These are phyloP conservation scores for Austroboletus niveus DNA, from an alignment of 1,284 basidiomycete genomes.

Conservation along the genomic window DNA sequence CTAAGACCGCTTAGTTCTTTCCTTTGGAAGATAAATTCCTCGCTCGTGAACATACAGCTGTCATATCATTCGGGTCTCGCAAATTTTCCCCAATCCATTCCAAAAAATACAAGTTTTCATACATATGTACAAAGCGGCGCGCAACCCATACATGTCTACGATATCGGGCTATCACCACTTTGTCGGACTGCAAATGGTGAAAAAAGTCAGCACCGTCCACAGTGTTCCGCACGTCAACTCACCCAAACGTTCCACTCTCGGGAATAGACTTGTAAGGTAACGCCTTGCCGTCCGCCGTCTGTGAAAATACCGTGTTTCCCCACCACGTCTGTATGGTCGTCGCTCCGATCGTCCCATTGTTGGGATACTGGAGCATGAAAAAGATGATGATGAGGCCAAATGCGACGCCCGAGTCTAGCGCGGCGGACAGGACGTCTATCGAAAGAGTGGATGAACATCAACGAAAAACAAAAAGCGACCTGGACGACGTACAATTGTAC, in stretches of 20 bases:
- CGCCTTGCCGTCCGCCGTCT: conserved; percentile 42
- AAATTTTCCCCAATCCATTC: too few species aligned
- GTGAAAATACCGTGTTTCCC: conserved; percentile 59
- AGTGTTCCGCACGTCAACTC: conserved; percentile 1
- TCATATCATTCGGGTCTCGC: too few species aligned
- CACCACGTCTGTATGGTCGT: conserved; percentile 62
- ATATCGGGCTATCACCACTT: conserved; percentile 9
- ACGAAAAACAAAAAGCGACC: not conserved
- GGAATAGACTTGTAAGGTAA: conserved; percentile 29
- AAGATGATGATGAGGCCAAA: conserved; percentile 56
- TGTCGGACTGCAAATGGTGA: conserved; percentile 9
- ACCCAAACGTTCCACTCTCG: conserved; percentile 41
- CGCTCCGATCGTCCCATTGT: conserved; percentile 56
- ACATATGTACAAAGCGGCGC: too few species aligned
- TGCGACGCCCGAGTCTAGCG: conserved; percentile 54
- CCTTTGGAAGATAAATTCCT: too few species aligned
- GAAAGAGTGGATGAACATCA: not conserved
- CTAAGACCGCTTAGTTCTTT: too few species aligned
- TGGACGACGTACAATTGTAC: conserved; percentile 45
- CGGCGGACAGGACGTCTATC: conserved; percentile 50
- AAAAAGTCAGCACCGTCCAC: not conserved
- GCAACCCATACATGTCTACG: too few species aligned
- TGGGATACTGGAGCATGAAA: conserved; percentile 67
- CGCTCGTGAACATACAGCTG: too few species aligned
- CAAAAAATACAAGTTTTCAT: too few species aligned